Base-by-base conservation (phyloP, 2,329 filamentous ascomycete genomes). In the Phialemoniopsis sp. region DNA sequence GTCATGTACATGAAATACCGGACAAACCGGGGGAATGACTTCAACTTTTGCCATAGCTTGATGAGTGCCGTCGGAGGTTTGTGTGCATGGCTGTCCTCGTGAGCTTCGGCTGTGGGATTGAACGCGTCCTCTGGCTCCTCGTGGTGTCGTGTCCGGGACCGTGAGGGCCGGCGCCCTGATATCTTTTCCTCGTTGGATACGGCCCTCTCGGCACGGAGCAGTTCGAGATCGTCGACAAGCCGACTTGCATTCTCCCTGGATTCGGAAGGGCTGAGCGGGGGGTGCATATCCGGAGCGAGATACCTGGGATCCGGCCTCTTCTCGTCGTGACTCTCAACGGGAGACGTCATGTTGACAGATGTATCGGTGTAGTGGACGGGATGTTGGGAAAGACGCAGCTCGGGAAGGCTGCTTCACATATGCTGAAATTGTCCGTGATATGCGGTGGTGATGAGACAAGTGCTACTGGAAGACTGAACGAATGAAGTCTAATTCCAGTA, bases 1-100 rank as follows among this genome's bases (percentile, higher is more conserved):
- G 72, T 53, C 19, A 72, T 53, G 44, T 76, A 76, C 30, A 73
- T 49, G 29, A 70, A 46, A 44, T 75, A 76, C 31, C 72, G 66
- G 38, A 74, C 48, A 16, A 69, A 63, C 6, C 71, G 68, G 19
- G 72, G 72, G 34, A 75, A 73, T 45, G 70, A 72, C 40, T 62
- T 66, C 17, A 75, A 51, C 45, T 63, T 66, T 28, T 55, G 46
- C 63, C 68, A 72, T 12, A 73, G 42, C 39, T 48, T 53, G 38
- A 46, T 54, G 8, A 59, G 50, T 34, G 54, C 48, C 5, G 56
- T 57, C n/a, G 46, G 43, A 39, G 46, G 39, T 34, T 45, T 39
- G 37, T 50, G 43, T 28, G 49, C 45, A 34, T 41, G 37, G 6
- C 42, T 39, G 12, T 45, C 31, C 13, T 46, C 44, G 28, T 45